Evolutionary conservation across 192 early-diverging fungal genomes (phyloP).

Genomic region (Rhizoclosmatium sp.): DNA sequence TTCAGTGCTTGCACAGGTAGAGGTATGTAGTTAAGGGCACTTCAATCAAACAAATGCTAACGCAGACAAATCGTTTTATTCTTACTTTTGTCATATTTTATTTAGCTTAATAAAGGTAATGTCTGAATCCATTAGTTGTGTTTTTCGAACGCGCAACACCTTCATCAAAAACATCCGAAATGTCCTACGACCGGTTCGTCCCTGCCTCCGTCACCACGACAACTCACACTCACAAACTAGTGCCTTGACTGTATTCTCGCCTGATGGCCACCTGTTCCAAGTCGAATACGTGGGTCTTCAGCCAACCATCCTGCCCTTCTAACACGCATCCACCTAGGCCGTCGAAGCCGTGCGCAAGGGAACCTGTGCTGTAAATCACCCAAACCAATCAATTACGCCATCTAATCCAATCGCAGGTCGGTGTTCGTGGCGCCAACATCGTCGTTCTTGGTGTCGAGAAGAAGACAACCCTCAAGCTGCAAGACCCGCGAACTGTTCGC

Average conservation of each 20-base stretch:
- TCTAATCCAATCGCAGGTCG: conserved; percentile 72
- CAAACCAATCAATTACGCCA: conserved; percentile 11
- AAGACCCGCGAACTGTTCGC: conserved; percentile 95
- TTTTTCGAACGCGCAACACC: neutral
- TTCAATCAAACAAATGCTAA: too few species aligned
- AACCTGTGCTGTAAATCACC: conserved; percentile 88
- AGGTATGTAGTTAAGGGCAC: too few species aligned
- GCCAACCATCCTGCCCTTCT: neutral
- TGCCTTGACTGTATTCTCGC: conserved; percentile 97
- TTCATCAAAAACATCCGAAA: conserved; percentile 4
- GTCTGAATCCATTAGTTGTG: neutral
- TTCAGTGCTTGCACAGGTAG: too few species aligned
- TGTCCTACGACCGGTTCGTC: conserved; percentile 30
- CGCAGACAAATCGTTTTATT: too few species aligned
- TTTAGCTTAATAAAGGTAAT: too few species aligned
- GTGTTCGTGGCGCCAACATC: conserved; percentile 88
- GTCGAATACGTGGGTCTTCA: conserved; percentile 84
- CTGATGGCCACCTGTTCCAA: conserved; percentile 99
- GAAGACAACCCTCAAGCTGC: conserved; percentile 93
- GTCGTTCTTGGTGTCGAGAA: conserved; percentile 97
- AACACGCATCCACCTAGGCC: conserved; percentile 57
- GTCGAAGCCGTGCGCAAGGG: conserved; percentile 97
- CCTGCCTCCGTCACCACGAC: neutral
- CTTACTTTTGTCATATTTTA: too few species aligned
- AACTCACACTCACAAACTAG: conserved; percentile 18